These are phyloP conservation scores for Xylaria sp. DNA, from an alignment of 2,329 filamentous ascomycete genomes.

Conservation along the genomic window DNA sequence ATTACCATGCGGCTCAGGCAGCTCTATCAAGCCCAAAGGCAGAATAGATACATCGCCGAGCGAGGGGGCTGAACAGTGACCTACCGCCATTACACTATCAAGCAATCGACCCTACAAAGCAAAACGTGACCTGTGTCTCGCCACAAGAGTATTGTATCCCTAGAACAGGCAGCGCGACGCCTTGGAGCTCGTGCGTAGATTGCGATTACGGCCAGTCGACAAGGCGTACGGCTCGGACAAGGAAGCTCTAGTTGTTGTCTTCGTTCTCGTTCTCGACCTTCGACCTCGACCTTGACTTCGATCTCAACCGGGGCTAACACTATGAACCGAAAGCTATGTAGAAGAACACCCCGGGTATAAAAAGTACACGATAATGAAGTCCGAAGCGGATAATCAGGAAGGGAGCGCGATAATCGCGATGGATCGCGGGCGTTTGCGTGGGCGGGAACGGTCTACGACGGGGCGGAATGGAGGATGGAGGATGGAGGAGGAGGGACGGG, in stretches of 20 bases:
- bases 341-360: conserved; percentile 27
- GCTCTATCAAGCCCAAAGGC: background rate
- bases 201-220: conserved; percentile 1
- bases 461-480: background rate
- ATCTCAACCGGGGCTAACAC: conserved; percentile 12
- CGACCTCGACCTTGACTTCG: conserved; percentile 5
- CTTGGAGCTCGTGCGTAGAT: background rate
- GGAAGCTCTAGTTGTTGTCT: conserved; percentile 6
- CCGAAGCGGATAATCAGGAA: conserved; percentile 7
- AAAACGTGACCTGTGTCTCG: conserved; percentile 15
- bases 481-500: conserved; percentile 6
- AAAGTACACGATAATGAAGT: conserved; percentile 31
- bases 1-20: background rate
- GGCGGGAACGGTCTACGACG: conserved; percentile 12
- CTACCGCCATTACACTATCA: conserved; percentile 31
- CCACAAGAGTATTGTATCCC: background rate
- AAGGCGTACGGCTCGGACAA: conserved; percentile 20
- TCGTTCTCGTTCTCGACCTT: conserved; percentile 23
- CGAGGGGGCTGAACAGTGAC: background rate
- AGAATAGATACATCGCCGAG: background rate
- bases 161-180: background rate
- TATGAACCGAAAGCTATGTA: conserved; percentile 14
- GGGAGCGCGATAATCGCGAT: conserved; percentile 13
- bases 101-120: conserved; percentile 24
- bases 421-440: conserved; percentile 21